Percentiles rank a stretch among this genome's conserved stretches.
Evolutionary conservation across 495 filamentous ascomycete genomes (phyloP).

Genomic region (Tuber melanosporum): DNA sequence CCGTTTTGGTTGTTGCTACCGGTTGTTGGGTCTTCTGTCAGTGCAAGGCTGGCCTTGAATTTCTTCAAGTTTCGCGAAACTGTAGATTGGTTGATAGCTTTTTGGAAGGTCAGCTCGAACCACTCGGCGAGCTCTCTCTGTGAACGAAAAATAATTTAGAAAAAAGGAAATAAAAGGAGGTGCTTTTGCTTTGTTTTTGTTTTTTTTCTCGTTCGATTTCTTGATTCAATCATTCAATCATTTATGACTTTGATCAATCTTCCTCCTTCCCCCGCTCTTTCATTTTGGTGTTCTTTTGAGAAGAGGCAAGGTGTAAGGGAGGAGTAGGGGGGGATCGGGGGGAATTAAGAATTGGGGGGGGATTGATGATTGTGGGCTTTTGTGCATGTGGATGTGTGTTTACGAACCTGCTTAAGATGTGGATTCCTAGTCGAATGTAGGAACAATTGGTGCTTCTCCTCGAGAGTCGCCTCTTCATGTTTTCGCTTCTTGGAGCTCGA

Average conservation of each 20-base stretch:
- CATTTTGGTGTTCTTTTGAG: neutral
- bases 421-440: constrained; percentile 33
- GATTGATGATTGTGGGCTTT: neutral
- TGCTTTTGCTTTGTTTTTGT: constrained; percentile 2
- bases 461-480: constrained; percentile 38
- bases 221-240: neutral
- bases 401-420: constrained; percentile 40
- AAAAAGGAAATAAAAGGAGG: constrained; percentile 16
- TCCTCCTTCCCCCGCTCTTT: neutral
- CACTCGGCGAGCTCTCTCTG: constrained; percentile 41
- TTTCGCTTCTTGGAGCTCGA: constrained; percentile 35
- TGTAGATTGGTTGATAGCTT: constrained; percentile 41
- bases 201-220: constrained; percentile 3
- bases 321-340: neutral
- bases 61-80: constrained; percentile 41
- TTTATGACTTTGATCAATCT: neutral
- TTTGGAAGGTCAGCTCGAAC: constrained; percentile 36
- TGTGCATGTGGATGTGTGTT: constrained; percentile 3
- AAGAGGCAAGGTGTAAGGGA: neutral
- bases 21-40: constrained; percentile 18
- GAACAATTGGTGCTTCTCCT: constrained; percentile 38
- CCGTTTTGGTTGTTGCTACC: constrained; percentile 1
- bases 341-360: neutral
- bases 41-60: constrained; percentile 36
- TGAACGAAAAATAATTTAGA: constrained; percentile 10